A percentile compares a stretch with the other conserved stretches of the same genome.
phyloP scores from a whole-genome alignment of 345 rosid genomes.

The Brassica juncea region DNA sequence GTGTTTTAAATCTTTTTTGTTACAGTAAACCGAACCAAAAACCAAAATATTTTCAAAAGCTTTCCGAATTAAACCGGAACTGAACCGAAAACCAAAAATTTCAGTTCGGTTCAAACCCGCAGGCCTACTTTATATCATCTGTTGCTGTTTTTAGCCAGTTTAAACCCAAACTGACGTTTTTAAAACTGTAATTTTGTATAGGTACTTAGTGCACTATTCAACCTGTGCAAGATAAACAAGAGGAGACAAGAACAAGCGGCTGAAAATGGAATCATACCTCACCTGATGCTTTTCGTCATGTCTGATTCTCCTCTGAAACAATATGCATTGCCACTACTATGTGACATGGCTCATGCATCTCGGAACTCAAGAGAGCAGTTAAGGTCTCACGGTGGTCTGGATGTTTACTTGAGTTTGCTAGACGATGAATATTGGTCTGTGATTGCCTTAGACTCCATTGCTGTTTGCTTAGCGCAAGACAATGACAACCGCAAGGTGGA shows the following conservation, averaged over 20 bases:
- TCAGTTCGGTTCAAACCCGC: no score
- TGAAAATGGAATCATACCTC: slow-evolving; percentile 99
- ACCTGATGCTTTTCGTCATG: slow-evolving; percentile 82
- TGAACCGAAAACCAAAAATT: no score
- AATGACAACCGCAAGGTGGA: slow-evolving; percentile 93
- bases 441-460: slow-evolving; percentile 93
- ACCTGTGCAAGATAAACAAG: slow-evolving; percentile 98
- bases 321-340: slow-evolving; percentile 82
- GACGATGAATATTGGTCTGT: slow-evolving; percentile 89
- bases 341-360: slow-evolving; percentile 99
- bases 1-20: no score
- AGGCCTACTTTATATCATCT: not conserved
- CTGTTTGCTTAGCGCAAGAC: slow-evolving; percentile 98
- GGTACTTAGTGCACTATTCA: slow-evolving; percentile 97
- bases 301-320: slow-evolving; percentile 79
- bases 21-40: no score
- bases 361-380: slow-evolving; percentile 98
- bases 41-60: no score
- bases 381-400: slow-evolving; percentile 94
- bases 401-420: slow-evolving; percentile 89
- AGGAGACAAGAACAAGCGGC: slow-evolving; percentile 99
- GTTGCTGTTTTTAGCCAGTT: not conserved
- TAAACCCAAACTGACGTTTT: not conserved
- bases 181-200: slow-evolving; percentile 38
- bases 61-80: no score